Evolutionary conservation across 805 yeast species (phyloP), one percentile per base, ranked within the genome.

Genomic region (Saccharomyces paradoxus): DNA sequence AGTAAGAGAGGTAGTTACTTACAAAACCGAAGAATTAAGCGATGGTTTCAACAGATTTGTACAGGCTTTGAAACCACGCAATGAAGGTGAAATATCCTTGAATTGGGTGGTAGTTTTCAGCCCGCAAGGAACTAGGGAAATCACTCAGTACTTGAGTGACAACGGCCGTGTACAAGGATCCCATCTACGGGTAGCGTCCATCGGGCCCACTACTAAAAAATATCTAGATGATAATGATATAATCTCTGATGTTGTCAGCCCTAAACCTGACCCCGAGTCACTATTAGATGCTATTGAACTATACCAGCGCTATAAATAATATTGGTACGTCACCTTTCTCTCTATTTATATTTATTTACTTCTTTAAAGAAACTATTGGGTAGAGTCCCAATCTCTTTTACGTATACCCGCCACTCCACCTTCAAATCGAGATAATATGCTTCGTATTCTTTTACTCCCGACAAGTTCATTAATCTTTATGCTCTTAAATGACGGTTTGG

Each of bases 151-250:
- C 56, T 54, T 81, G n/a, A 66, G 64, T 50, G 63, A 46, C 46
- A 53, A 26, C 28, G 27, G 6, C 12, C 47, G 44, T 10, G 12
- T 51, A 0, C 49, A 55, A 3, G 54, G 60, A 0, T 68, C 74
- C 48, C 77, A 75, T 50, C 50, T 48, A 5, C 30, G 48, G n/a
- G 71, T 89, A 14, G 97, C 96, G 0, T 83, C 91, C 3, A 92
- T 92, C 55, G 98, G 98, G 0, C 97, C 97, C 2, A 92, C 97
- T 0, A 92, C 98, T 0, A 82, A 86, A 53, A 76, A 73, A 44
- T 89, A 80, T 62, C 70, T 91, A 47, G 41, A 67, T 4, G 67
- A 74, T 1, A 74, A 79, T 21, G 84, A 81, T 0, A 66, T 92
- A 2, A 59, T 48, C 0, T 88, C 91, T 1, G 71, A 79, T 44